A percentile compares a stretch with the other conserved stretches of the same genome.
Conservation (phyloP, 805 yeast genomes). For the Wilhelminamyces savonicus region DNA sequence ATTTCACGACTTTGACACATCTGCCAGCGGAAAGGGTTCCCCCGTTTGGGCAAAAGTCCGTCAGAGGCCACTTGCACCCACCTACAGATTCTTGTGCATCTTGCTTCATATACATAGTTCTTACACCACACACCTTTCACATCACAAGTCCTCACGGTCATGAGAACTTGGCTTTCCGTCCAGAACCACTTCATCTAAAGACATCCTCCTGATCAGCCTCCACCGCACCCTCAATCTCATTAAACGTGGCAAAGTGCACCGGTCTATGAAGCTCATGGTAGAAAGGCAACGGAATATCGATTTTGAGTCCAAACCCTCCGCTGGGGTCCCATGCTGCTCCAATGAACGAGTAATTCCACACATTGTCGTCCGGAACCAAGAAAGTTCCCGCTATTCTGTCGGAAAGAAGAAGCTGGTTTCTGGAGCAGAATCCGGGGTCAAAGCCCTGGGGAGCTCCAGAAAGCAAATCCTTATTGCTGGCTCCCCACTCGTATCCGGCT, state of each 20-base stretch:
- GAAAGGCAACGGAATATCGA: conserved; percentile 75
- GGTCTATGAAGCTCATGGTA: conserved; percentile 88
- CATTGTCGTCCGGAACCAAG: conserved; percentile 72
- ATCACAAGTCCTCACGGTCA: too few relatives aligned
- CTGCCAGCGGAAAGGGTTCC: too few relatives aligned
- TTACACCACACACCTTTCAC: too few relatives aligned
- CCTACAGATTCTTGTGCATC: too few relatives aligned
- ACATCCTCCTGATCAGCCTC: conserved; percentile 68
- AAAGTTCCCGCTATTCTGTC: conserved; percentile 76
- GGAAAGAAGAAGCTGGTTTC: conserved; percentile 66
- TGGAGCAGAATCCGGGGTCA: conserved; percentile 49
- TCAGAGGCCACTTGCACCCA: too few relatives aligned
- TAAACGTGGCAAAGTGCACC: conserved; percentile 73
- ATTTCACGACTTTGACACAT: too few relatives aligned
- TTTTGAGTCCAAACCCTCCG: conserved; percentile 54
- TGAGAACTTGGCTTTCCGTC: too few relatives aligned
- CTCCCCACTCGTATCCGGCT: conserved; percentile 79
- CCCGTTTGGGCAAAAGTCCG: too few relatives aligned
- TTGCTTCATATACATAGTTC: too few relatives aligned
- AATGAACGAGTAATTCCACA: conserved; percentile 90
- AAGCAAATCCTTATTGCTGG: conserved; percentile 47
- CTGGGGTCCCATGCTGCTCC: conserved; percentile 75
- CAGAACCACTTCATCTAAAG: conserved; percentile 42
- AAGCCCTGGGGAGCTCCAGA: conserved; percentile 63
- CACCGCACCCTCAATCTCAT: conserved; percentile 50